Evolutionary conservation across 805 yeast genomes (phyloP).

Genomic region (Saccharomycopsis fodiens): DNA sequence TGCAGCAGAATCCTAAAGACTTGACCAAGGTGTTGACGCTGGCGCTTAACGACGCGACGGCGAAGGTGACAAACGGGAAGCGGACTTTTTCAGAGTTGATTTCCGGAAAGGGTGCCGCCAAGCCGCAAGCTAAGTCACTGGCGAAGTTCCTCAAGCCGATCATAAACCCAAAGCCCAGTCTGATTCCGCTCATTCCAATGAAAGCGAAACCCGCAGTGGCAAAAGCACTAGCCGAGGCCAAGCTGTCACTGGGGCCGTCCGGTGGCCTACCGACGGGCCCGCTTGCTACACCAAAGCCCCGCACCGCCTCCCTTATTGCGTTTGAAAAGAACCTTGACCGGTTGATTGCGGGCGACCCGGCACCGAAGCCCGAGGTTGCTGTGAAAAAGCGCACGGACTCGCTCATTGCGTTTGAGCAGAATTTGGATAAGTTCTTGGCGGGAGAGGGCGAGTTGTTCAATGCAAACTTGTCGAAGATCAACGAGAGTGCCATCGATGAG

Average conservation of each 20-base stretch:
- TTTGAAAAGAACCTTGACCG: conserved; percentile 17
- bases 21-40: conserved; percentile 71
- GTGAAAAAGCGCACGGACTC: conserved; percentile 18
- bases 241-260: conserved; percentile 4
- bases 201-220: conserved; percentile 15
- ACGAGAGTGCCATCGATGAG: conserved; percentile 18
- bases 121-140: conserved; percentile 9
- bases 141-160: conserved; percentile 10
- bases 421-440: conserved; percentile 18
- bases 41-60: conserved; percentile 72
- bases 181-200: conserved; percentile 21
- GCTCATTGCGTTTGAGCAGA: conserved; percentile 17
- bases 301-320: conserved; percentile 17
- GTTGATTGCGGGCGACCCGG: conserved; percentile 5
- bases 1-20: conserved; percentile 76
- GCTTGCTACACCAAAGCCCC: conserved; percentile 1
- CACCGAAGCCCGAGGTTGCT: background rate
- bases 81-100: conserved; percentile 34
- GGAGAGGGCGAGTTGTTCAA: conserved; percentile 11
- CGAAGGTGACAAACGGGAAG: conserved; percentile 49
- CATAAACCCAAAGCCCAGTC: conserved; percentile 14
- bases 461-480: background rate
- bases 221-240: background rate
- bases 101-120: conserved; percentile 20
- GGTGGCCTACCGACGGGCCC: background rate